A percentile compares a stretch with the other conserved stretches of the same genome.
phyloP scores from a whole-genome alignment of 2,329 filamentous ascomycete species.

The Trichophaea hybrida region DNA sequence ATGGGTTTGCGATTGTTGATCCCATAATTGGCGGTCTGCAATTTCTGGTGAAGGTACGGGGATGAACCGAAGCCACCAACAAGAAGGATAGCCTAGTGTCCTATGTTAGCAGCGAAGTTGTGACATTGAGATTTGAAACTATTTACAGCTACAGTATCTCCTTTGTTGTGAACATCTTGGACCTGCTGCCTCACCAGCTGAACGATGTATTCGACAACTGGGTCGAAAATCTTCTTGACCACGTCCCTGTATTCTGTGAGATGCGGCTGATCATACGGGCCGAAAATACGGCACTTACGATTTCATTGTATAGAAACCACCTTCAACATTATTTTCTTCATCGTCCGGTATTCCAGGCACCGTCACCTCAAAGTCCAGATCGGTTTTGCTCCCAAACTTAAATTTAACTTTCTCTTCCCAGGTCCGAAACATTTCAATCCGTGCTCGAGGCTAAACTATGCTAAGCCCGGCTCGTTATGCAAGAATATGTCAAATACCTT shows the following conservation, averaged over 20 bases:
- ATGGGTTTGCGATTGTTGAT: too few relatives aligned
- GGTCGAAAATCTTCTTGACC: slow-evolving; percentile 50
- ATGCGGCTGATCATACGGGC: neutral
- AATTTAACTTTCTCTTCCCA: slow-evolving; percentile 18
- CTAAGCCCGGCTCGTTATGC: too few relatives aligned
- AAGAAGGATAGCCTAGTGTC: slow-evolving; percentile 41
- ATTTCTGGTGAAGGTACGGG: slow-evolving; percentile 56
- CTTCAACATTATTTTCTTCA: slow-evolving; percentile 58
- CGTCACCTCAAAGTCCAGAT: neutral
- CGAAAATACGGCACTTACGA: neutral
- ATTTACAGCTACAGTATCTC: neutral
- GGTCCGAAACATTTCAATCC: neutral
- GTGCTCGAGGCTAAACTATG: too few relatives aligned
- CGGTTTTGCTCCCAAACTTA: slow-evolving; percentile 7
- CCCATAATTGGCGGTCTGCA: slow-evolving; percentile 43
- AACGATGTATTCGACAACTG: slow-evolving; percentile 56
- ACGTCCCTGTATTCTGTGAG: slow-evolving; percentile 7
- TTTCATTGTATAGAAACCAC: slow-evolving; percentile 45
- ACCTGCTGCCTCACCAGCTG: slow-evolving; percentile 40
- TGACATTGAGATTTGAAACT: neutral
- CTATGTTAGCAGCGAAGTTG: neutral
- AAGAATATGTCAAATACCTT: slow-evolving; percentile 31
- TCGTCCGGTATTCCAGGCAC: slow-evolving; percentile 49
- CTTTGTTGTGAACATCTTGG: slow-evolving; percentile 14
- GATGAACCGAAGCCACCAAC: slow-evolving; percentile 72